Evolutionary conservation across 306 rosid species (phyloP).

Genomic region (Cucurbita argyrosperma): DNA sequence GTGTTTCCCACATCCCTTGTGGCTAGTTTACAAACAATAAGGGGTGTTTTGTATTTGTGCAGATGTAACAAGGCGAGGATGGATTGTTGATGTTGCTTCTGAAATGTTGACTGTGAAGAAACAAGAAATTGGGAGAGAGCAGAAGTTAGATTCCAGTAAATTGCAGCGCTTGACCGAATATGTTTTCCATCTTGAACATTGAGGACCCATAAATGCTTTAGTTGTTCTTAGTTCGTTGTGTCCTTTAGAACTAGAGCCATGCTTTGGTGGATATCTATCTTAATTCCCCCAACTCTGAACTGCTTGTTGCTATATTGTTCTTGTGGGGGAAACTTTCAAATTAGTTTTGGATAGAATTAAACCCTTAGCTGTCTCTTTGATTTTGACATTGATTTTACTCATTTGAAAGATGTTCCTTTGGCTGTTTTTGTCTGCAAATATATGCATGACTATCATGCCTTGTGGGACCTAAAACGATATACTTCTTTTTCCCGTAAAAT

Average conservation of each 20-base stretch:
- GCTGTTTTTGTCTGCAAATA: not conserved
- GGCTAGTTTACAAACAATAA: not conserved
- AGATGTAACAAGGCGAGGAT: conserved; percentile 59
- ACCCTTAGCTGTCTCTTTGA: not conserved
- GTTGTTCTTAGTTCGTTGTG: not conserved
- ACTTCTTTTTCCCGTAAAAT: too few species aligned
- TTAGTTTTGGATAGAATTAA: not conserved
- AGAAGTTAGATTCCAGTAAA: conserved; percentile 68
- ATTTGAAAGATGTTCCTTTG: not conserved
- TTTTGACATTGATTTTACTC: not conserved
- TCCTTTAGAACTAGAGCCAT: not conserved
- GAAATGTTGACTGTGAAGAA: conserved; percentile 74
- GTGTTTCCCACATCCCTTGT: not conserved
- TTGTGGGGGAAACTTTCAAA: not conserved
- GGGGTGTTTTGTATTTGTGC: conserved; percentile 9
- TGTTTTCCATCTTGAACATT: conserved; percentile 82
- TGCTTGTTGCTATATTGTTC: not conserved
- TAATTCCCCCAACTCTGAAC: not conserved
- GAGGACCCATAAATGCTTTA: conserved; percentile 2
- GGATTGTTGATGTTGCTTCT: conserved; percentile 62
- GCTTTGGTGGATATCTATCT: not conserved
- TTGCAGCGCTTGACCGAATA: conserved; percentile 87
- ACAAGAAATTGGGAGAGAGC: conserved; percentile 47
- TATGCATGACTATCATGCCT: too few species aligned
- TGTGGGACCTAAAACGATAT: too few species aligned